Evolutionary conservation across 129 eudicot species (phyloP).

Genomic region (Tagetes erecta): DNA sequence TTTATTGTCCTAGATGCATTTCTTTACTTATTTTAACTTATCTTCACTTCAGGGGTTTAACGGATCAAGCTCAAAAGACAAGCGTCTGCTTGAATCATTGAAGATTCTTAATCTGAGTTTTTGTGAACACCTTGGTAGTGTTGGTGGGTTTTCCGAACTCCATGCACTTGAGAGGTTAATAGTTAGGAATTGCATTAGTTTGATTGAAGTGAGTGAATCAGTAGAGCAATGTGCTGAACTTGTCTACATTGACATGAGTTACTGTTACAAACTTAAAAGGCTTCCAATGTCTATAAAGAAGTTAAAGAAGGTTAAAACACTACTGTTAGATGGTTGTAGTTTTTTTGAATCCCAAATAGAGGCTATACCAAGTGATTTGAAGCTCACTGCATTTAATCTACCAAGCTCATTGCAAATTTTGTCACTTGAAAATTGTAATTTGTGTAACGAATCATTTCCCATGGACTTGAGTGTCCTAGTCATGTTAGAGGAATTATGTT

Average conservation of each 20-base stretch:
- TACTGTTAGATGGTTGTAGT: constrained; percentile 1
- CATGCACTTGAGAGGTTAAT: constrained; percentile 11
- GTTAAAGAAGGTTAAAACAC: constrained; percentile 1
- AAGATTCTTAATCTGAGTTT: constrained; percentile 23
- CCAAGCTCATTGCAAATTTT: background rate
- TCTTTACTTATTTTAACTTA: background rate
- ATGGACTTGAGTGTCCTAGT: constrained; percentile 1
- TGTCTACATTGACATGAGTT: background rate
- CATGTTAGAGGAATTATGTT: background rate
- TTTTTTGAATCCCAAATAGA: background rate
- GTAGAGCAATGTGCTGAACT: background rate
- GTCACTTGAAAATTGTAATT: constrained; percentile 10
- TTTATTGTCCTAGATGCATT: no score
- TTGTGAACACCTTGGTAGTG: background rate
- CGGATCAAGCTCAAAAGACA: background rate
- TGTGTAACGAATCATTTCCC: constrained; percentile 6
- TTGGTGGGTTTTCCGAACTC: background rate
- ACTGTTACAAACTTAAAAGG: background rate
- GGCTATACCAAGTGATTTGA: background rate
- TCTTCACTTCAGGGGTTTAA: background rate
- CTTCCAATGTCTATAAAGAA: background rate
- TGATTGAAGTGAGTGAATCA: constrained; percentile 6
- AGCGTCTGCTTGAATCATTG: constrained; percentile 2
- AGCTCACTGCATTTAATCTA: background rate
- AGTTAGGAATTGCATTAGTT: background rate